A percentile compares a stretch with the other conserved stretches of the same genome.
These are phyloP conservation scores for Crithidia brevicula DNA, from an alignment of 208 protist species.

Conservation along the genomic window DNA sequence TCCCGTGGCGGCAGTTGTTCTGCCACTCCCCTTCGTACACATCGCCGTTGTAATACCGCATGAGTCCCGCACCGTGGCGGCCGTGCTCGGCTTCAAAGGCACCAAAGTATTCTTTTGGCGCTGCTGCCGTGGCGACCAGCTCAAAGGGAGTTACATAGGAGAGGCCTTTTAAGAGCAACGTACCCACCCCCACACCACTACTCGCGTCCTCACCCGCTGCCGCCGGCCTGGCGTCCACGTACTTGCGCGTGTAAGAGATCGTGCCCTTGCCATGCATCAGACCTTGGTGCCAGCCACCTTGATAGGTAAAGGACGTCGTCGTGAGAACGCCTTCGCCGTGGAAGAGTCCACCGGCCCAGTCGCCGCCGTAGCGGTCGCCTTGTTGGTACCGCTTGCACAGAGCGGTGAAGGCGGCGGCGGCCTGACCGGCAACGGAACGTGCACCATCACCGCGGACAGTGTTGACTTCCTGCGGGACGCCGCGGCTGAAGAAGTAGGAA, in stretches of 20 bases:
- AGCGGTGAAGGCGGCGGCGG: conserved; percentile 12
- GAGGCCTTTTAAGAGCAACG: conserved; percentile 65
- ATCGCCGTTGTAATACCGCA: conserved; percentile 81
- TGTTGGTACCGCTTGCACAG: conserved; percentile 39
- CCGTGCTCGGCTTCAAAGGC: conserved; percentile 58
- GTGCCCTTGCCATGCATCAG: conserved; percentile 48
- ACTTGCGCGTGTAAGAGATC: conserved; percentile 37
- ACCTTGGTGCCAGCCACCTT: conserved; percentile 55
- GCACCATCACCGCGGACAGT: not conserved
- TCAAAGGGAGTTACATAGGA: conserved; percentile 81
- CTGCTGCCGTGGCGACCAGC: conserved; percentile 23
- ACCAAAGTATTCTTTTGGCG: conserved; percentile 78
- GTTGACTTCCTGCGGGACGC: conserved; percentile 3
- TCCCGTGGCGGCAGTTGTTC: conserved; percentile 75
- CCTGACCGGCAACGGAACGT: not conserved
- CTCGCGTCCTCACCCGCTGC: not conserved
- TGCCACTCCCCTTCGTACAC: conserved; percentile 83
- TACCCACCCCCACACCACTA: conserved; percentile 30
- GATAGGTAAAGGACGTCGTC: conserved; percentile 74
- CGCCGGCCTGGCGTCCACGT: conserved; percentile 33
- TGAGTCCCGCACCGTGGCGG: conserved; percentile 72
- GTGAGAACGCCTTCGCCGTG: conserved; percentile 80
- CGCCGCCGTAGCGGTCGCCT: conserved; percentile 84
- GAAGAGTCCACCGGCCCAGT: conserved; percentile 65
- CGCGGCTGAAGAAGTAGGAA: conserved; percentile 28